phyloP scores from a whole-genome alignment of 208 protist species.

The Trypanosoma conorhini region DNA sequence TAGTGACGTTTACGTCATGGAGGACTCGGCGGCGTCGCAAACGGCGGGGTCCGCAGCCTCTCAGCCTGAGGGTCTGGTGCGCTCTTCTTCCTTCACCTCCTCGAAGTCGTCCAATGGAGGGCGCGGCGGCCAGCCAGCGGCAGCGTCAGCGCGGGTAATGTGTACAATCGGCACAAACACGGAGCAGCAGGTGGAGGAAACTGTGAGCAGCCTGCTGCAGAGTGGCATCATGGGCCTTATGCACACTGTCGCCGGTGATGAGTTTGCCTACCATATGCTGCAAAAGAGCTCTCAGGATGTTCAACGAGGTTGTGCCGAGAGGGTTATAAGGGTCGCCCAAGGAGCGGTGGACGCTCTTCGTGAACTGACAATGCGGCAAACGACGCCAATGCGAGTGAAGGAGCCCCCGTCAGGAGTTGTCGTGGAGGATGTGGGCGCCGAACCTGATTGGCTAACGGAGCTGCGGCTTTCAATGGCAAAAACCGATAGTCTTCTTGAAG shows the following conservation, averaged over 20 bases:
- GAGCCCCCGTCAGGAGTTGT: background rate
- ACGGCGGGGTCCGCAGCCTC: background rate
- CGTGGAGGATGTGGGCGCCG: background rate
- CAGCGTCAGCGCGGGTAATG: background rate
- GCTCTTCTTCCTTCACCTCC: background rate
- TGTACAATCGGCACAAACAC: slow-evolving; percentile 20
- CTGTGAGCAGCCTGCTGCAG: slow-evolving; percentile 14
- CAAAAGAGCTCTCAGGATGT: background rate
- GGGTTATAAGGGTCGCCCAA: background rate
- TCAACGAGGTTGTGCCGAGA: background rate
- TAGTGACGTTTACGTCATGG: slow-evolving; percentile 34
- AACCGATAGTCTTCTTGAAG: slow-evolving; percentile 13
- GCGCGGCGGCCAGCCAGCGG: background rate
- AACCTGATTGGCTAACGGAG: slow-evolving; percentile 17
- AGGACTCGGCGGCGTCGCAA: slow-evolving; percentile 6
- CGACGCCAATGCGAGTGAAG: background rate
- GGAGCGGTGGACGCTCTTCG: background rate
- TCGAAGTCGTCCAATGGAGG: background rate
- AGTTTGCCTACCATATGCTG: slow-evolving; percentile 14
- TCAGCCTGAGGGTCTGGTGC: background rate
- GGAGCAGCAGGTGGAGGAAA: slow-evolving; percentile 7
- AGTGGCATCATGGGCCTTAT: slow-evolving; percentile 26
- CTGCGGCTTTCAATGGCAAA: slow-evolving; percentile 3
- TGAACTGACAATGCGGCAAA: background rate
- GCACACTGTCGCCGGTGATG: slow-evolving; percentile 23